Evolutionary conservation across 352 stramenopile genomes (phyloP), one percentile per base, ranked within the genome.

Genomic region (Phytophthora fragariaefolia): DNA sequence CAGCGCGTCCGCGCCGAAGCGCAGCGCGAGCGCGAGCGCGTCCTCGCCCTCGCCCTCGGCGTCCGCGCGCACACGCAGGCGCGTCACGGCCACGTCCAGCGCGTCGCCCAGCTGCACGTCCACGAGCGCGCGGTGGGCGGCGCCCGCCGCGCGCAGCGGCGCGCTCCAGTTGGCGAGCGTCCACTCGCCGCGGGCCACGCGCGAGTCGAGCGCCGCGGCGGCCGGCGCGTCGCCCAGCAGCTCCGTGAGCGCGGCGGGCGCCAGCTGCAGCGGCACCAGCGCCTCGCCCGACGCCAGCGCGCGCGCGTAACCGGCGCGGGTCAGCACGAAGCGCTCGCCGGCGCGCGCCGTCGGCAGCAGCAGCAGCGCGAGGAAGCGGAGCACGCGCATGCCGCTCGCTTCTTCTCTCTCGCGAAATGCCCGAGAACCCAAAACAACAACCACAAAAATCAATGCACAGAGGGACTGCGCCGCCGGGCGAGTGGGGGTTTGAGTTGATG

Each of bases 311-410:
- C 30, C 45, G n/a, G 20, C 67, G 0, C 58, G 60, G 22, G 75
- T 65, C 20, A 87, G 76, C 46, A 81, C 52, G 52, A 78, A 82
- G 42, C 46, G 55, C 27, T 58, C 38, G 24, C 43, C 63, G 24
- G 55, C 51, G 28, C 28, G 40, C 24, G 48, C 51, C 34, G 10
- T n/a, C 34, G 8, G 13, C 34, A 5, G n/a, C 40, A 3, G 40
- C 24, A n/a, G 34, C 22, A 57, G 53, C 38, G 42, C 27, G 38
- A 53, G 52, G 13, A 72, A 48, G 48, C 55, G 28, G 52, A 67
- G 34, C 22, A 66, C 46, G n/a, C 22, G n/a, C 4, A 47, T 20
- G 40, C 17, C 17, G 40, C n/a, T n/a, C 40, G 40, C 17, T 22
- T 18, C 23, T 57, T 45, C 28, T 63, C 45, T 63, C 45, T 71